phyloP scores from a whole-genome alignment of 2,329 filamentous ascomycete genomes.

The Fusarium chlamydosporum region DNA sequence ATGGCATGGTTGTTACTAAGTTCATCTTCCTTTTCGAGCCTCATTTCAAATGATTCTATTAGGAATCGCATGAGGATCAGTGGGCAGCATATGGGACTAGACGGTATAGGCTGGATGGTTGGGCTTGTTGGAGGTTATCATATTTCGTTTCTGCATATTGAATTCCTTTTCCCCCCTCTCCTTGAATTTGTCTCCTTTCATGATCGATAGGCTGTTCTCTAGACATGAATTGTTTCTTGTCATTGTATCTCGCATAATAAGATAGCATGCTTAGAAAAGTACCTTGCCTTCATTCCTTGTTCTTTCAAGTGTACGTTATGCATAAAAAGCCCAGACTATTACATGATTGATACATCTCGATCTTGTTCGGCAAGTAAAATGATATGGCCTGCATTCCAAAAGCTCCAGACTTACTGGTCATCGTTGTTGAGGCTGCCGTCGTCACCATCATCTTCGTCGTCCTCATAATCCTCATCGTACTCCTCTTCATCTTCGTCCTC shows the following conservation, averaged over 20 bases:
- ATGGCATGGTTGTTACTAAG: constrained; percentile 33
- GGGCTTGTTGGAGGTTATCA: constrained; percentile 39
- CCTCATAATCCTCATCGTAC: constrained; percentile 1
- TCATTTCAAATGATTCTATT: constrained; percentile 9
- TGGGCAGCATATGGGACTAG: constrained; percentile 9
- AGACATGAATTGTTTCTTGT: constrained; percentile 27
- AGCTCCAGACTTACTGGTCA: not conserved
- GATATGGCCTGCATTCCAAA: not conserved
- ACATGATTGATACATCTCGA: not conserved
- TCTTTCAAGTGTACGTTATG: not conserved
- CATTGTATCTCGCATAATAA: constrained; percentile 30
- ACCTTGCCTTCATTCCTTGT: not conserved
- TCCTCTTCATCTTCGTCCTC: not conserved
- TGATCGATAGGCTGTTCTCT: constrained; percentile 39
- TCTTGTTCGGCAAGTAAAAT: not conserved
- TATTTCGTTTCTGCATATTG: constrained; percentile 36
- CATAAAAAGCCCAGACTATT: not conserved
- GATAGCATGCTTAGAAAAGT: constrained; percentile 33
- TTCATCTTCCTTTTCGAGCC: constrained; percentile 12
- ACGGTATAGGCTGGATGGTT: constrained; percentile 23
- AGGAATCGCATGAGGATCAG: constrained; percentile 7
- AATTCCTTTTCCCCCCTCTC: constrained; percentile 20
- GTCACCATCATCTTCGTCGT: not conserved
- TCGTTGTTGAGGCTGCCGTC: constrained; percentile 1
- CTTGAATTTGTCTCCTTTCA: constrained; percentile 8